These are phyloP conservation scores for Astrephomene gubernaculifera DNA, from an alignment of 139 green algal species.

Conservation along the genomic window DNA sequence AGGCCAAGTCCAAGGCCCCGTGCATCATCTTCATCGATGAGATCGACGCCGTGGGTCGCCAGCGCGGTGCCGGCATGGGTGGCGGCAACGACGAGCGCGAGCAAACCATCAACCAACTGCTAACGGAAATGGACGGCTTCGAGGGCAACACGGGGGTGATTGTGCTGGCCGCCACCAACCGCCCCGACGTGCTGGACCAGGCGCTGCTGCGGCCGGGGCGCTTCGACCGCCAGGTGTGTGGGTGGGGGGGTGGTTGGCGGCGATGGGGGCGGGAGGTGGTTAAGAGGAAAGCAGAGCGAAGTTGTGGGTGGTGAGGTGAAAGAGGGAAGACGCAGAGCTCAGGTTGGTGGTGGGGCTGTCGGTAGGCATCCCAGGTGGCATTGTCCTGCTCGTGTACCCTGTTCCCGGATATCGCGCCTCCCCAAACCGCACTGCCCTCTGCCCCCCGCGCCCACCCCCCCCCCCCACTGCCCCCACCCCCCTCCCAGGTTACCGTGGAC, in stretches of 20 bases:
- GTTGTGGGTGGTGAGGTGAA: no score
- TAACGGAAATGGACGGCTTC: slow-evolving; percentile 94
- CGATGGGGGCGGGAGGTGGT: no score
- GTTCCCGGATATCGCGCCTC: no score
- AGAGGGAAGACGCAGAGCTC: no score
- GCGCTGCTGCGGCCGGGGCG: slow-evolving; percentile 97
- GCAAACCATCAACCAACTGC: slow-evolving; percentile 90
- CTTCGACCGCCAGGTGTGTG: slow-evolving; percentile 93
- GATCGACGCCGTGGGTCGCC: slow-evolving; percentile 97
- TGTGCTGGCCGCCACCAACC: slow-evolving; percentile 98
- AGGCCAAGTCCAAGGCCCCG: slow-evolving; percentile 97
- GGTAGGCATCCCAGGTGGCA: no score
- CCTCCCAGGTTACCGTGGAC: slow-evolving; percentile 88
- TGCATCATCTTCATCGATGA: slow-evolving; percentile 99
- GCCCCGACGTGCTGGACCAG: slow-evolving; percentile 97
- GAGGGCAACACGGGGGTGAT: slow-evolving; percentile 99
- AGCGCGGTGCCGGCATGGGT: slow-evolving; percentile 94
- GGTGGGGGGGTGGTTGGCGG: no score
- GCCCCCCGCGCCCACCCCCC: no score
- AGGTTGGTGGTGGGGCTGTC: no score
- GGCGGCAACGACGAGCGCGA: slow-evolving; percentile 98
- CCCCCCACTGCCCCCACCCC: background rate
- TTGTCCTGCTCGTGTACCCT: no score
- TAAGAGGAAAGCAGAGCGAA: no score
- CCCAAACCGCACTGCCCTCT: no score